Evolutionary conservation across 768 basidiomycete species (phyloP), one percentile per base, ranked within the genome.

Genomic region (Cantharellus cinnabarinus): DNA sequence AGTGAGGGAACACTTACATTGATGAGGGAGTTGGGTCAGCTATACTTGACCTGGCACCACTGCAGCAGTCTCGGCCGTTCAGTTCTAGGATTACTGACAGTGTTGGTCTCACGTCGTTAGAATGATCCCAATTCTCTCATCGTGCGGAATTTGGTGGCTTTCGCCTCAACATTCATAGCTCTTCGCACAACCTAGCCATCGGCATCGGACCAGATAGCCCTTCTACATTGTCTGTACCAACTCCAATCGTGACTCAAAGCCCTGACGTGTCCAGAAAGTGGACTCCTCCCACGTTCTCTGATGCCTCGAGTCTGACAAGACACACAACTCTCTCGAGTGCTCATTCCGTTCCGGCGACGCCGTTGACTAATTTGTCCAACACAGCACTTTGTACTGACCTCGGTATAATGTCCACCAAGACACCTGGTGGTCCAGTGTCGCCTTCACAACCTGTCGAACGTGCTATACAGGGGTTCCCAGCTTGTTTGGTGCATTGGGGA

Each of bases 101-200:
- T 10, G 48, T 41, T 51, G 57, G 55, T 48, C 62, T 64, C 10
- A 59, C 67, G 53, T 67, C 67, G 68, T 76, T 89, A 1, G 91
- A 95, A 68, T 97, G 93, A 93, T 87, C 91, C 40, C 89, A 90
- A 68, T 95, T 90, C 70, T 74, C 75, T 50, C 80, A 83, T 65
- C 58, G 20, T 60, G 4, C 41, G 29, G 56, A 57, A 5, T 14
- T 42, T 57, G 35, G 35, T 10, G 35, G 10, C 38, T 1, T 10
- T 37, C 52, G 52, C 7, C 35, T 37, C 10, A 7, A 37, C 7
- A 54, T 37, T 10, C 52, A 1, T 10, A 54, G 35, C 35, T 7
- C 7, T 37, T 37, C 7, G 35, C 35, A 10, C 38, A 10, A 10
- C 38, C 10, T 54, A 7, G 20, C 20, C 20, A 29, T 29, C 20